phyloP scores from a whole-genome alignment of 805 yeast genomes.

The Brettanomyces naardenensis region DNA sequence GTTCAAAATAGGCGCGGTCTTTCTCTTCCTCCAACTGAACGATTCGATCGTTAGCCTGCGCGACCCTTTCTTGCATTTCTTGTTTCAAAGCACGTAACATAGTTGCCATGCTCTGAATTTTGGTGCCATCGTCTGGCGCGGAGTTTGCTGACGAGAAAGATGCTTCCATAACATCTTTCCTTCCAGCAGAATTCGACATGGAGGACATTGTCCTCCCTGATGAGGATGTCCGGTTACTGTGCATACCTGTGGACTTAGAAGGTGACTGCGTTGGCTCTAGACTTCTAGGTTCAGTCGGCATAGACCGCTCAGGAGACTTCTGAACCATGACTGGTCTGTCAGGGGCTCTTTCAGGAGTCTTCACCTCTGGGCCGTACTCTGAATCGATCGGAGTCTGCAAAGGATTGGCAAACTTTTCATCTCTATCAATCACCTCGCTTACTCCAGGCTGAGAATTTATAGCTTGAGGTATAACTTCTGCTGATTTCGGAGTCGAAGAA shows the following conservation, averaged over 20 bases:
- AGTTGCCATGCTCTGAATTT: slow-evolving; percentile 16
- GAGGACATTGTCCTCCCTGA: background rate
- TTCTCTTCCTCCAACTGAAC: slow-evolving; percentile 35
- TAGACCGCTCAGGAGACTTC: no score
- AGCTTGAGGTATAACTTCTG: background rate
- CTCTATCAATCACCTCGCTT: background rate
- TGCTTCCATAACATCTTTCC: no score
- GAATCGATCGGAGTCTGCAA: background rate
- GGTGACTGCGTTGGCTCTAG: no score
- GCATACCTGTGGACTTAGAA: no score
- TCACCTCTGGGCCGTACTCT: background rate
- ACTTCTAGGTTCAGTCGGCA: no score
- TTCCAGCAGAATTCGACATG: no score
- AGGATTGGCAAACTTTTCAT: background rate
- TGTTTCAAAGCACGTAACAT: slow-evolving; percentile 28
- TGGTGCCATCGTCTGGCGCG: slow-evolving; percentile 11
- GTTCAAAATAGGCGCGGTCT: slow-evolving; percentile 6
- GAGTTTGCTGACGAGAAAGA: background rate
- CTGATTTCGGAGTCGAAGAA: slow-evolving; percentile 2
- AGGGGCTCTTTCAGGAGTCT: slow-evolving; percentile 3
- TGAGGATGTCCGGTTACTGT: no score
- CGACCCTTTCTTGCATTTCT: slow-evolving; percentile 44
- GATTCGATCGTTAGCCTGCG: slow-evolving; percentile 49
- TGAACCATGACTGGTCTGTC: background rate
- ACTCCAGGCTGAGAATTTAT: background rate